Conservation (phyloP, 73 alveolate genomes). For the Effrenium voratum region DNA sequence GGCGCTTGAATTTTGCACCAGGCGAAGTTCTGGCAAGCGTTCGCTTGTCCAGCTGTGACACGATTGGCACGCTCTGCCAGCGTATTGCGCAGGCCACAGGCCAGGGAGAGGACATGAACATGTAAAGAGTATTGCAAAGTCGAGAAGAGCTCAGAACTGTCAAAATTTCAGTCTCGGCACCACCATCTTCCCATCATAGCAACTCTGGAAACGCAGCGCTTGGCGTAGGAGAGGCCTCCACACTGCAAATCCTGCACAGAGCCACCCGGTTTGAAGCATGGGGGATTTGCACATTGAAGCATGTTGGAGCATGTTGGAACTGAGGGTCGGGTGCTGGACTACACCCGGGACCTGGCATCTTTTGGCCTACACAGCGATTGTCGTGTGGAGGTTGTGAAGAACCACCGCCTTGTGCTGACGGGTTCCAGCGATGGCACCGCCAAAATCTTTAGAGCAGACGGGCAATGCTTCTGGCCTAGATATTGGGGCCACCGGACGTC, state of each 20-base stretch:
- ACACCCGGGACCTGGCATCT: background rate
- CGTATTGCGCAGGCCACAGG: conserved; percentile 63
- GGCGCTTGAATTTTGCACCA: background rate
- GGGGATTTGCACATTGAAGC: background rate
- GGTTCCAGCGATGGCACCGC: conserved; percentile 73
- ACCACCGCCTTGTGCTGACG: conserved; percentile 16
- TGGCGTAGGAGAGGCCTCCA: background rate
- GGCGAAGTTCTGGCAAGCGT: conserved; percentile 44
- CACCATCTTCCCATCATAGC: too few relatives aligned
- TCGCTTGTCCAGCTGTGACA: background rate
- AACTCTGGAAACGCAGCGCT: background rate
- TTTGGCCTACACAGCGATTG: background rate
- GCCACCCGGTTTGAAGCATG: background rate
- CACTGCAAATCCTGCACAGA: background rate
- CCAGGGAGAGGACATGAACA: too few relatives aligned
- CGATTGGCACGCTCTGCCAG: conserved; percentile 19
- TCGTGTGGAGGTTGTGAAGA: conserved; percentile 35
- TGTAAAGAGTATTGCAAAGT: too few relatives aligned
- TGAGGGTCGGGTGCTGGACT: conserved; percentile 11
- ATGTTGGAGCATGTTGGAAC: background rate
- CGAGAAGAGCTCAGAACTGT: too few relatives aligned
- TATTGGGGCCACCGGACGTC: too few relatives aligned
- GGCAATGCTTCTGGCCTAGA: background rate
- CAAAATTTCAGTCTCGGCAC: too few relatives aligned
- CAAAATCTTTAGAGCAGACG: conserved; percentile 30